Percentiles rank a stretch among this genome's conserved stretches.
Conservation (phyloP, 345 rosid species). For the Citrus cavaleriei region DNA sequence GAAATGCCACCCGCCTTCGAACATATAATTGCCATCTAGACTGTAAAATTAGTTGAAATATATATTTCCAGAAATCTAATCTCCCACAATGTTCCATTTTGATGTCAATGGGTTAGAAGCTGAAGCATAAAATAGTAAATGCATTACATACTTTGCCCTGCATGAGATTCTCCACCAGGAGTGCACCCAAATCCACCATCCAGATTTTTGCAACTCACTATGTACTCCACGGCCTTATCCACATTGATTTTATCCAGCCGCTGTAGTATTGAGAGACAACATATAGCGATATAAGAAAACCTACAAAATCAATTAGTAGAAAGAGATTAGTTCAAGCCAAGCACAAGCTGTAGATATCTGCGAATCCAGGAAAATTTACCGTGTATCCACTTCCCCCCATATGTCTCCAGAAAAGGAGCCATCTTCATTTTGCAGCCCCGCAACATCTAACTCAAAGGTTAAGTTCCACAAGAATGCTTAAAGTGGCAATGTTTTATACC, state of each 20-base stretch:
- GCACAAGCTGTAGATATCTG: neutral
- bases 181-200: slow-evolving; percentile 98
- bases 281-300: slow-evolving; percentile 83
- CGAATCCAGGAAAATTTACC: slow-evolving; percentile 38
- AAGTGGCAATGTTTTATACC: neutral
- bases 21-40: neutral
- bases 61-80: too few species aligned
- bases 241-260: slow-evolving; percentile 64
- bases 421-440: slow-evolving; percentile 80
- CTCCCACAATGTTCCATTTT: neutral
- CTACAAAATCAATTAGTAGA: slow-evolving; percentile 29
- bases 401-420: slow-evolving; percentile 94
- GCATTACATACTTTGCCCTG: slow-evolving; percentile 79
- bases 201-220: slow-evolving; percentile 81
- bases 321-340: neutral
- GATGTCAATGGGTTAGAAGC: neutral
- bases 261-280: slow-evolving; percentile 71
- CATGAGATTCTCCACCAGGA: slow-evolving; percentile 93
- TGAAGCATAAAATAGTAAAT: neutral
- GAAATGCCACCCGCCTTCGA: neutral
- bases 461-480: slow-evolving; percentile 20
- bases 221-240: slow-evolving; percentile 71
- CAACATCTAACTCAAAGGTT: slow-evolving; percentile 51
- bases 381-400: slow-evolving; percentile 95
- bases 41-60: neutral